phyloP scores from a whole-genome alignment of 2,329 filamentous ascomycete genomes.

The Dactylella cylindrospora region DNA sequence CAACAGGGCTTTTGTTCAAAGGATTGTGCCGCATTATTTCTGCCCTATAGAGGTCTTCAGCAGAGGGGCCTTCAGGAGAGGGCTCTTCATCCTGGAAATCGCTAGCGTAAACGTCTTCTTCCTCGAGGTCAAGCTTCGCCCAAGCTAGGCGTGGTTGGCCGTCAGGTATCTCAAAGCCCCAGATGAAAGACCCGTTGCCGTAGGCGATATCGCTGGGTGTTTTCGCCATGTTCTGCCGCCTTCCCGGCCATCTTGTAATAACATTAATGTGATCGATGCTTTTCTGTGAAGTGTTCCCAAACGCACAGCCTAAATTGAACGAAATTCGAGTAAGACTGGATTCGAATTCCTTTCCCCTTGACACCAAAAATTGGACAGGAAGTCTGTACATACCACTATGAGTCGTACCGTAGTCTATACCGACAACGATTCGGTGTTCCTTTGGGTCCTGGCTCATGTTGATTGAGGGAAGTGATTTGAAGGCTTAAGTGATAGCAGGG shows the following conservation, averaged over 20 bases:
- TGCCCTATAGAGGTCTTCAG: slow-evolving; percentile 34
- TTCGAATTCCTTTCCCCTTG: background rate
- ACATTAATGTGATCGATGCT: slow-evolving; percentile 40
- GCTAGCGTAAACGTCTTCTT: slow-evolving; percentile 41
- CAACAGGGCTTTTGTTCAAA: slow-evolving; percentile 46
- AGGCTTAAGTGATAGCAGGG: too few relatives aligned
- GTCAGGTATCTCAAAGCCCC: slow-evolving; percentile 29
- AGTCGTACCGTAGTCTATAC: slow-evolving; percentile 40
- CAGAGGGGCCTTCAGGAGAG: slow-evolving; percentile 11
- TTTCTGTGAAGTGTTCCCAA: slow-evolving; percentile 41
- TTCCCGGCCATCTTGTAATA: slow-evolving; percentile 33
- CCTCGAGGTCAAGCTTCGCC: slow-evolving; percentile 41
- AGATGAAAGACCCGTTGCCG: slow-evolving; percentile 21
- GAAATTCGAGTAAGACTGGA: background rate
- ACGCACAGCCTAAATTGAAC: slow-evolving; percentile 11
- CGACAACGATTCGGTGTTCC: slow-evolving; percentile 41
- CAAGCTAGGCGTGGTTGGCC: slow-evolving; percentile 24
- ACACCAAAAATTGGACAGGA: background rate
- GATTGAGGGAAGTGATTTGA: too few relatives aligned
- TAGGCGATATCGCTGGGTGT: slow-evolving; percentile 43
- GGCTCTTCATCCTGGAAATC: slow-evolving; percentile 30
- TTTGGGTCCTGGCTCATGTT: background rate
- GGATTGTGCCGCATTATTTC: slow-evolving; percentile 36
- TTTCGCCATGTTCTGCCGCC: slow-evolving; percentile 36
- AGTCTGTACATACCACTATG: slow-evolving; percentile 24